phyloP scores from a whole-genome alignment of 805 yeast species.

The Blastobotrys mokoenaii region DNA sequence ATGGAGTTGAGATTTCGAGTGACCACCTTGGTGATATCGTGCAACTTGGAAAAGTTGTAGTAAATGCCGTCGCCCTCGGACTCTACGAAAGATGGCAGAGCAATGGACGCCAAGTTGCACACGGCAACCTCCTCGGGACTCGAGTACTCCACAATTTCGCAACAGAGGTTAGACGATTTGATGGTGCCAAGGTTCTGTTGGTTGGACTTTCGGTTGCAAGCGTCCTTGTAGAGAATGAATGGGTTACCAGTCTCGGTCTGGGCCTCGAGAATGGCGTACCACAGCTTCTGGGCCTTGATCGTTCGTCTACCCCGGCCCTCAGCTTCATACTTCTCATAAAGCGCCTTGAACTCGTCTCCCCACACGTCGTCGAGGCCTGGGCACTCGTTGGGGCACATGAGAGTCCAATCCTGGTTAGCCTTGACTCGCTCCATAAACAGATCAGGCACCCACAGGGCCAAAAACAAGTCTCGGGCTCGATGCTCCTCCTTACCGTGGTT shows the following conservation, averaged over 20 bases:
- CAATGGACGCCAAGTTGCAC: constrained; percentile 87
- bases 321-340: constrained; percentile 65
- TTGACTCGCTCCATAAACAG: constrained; percentile 89
- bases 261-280: constrained; percentile 83
- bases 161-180: constrained; percentile 88
- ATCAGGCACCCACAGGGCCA: constrained; percentile 93
- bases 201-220: constrained; percentile 79
- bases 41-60: constrained; percentile 70
- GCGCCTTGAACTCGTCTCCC: constrained; percentile 71
- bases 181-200: constrained; percentile 89
- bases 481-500: constrained; percentile 93
- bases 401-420: constrained; percentile 69
- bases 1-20: constrained; percentile 71
- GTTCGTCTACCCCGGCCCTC: constrained; percentile 58
- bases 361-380: constrained; percentile 77
- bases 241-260: constrained; percentile 98
- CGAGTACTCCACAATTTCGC: constrained; percentile 90
- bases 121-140: constrained; percentile 92
- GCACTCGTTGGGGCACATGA: constrained; percentile 83
- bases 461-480: constrained; percentile 87
- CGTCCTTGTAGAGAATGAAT: constrained; percentile 86
- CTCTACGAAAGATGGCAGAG: constrained; percentile 70
- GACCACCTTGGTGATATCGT: constrained; percentile 67
- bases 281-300: constrained; percentile 79
- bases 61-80: constrained; percentile 38